These are phyloP conservation scores for Prunella vulgaris DNA, from an alignment of 257 asterid genomes.

Conservation along the genomic window DNA sequence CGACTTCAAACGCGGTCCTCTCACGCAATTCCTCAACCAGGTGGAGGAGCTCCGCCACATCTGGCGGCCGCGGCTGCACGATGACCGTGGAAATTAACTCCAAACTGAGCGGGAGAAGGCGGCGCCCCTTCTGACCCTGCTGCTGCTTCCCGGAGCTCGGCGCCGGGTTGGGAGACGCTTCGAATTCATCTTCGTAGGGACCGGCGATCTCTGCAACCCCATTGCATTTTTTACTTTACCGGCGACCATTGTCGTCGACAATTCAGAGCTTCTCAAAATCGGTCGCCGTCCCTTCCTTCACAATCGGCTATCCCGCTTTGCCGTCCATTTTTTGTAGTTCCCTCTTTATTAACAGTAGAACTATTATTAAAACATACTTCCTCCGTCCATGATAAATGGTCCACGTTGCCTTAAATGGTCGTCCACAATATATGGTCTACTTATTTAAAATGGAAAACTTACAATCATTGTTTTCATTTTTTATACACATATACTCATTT, in stretches of 20 bases:
- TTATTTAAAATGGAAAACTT: too few relatives aligned
- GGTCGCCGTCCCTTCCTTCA: too few relatives aligned
- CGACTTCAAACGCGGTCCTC: conserved; percentile 63
- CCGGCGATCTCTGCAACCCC: conserved; percentile 71
- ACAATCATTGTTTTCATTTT: too few relatives aligned
- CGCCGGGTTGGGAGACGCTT: conserved; percentile 43
- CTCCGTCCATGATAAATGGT: too few relatives aligned
- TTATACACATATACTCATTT: too few relatives aligned
- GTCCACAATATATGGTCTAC: too few relatives aligned
- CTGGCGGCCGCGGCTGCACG: conserved; percentile 95
- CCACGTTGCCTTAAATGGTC: too few relatives aligned
- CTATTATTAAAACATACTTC: too few relatives aligned
- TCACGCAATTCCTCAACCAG: conserved; percentile 63
- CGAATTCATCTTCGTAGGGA: conserved; percentile 37
- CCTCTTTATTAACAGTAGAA: too few relatives aligned
- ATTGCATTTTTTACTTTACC: conserved; percentile 72
- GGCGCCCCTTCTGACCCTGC: conserved; percentile 33
- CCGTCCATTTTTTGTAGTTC: too few relatives aligned
- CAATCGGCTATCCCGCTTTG: too few relatives aligned
- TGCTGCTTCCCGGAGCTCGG: conserved; percentile 24
- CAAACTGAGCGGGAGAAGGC: conserved; percentile 67
- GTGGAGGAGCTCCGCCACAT: conserved; percentile 64
- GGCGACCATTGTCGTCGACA: conserved; percentile 57
- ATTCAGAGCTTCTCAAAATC: too few relatives aligned
- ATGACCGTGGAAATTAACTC: conserved; percentile 72